phyloP scores from a whole-genome alignment of 2,329 filamentous ascomycete species.

The Penicillium sp. region DNA sequence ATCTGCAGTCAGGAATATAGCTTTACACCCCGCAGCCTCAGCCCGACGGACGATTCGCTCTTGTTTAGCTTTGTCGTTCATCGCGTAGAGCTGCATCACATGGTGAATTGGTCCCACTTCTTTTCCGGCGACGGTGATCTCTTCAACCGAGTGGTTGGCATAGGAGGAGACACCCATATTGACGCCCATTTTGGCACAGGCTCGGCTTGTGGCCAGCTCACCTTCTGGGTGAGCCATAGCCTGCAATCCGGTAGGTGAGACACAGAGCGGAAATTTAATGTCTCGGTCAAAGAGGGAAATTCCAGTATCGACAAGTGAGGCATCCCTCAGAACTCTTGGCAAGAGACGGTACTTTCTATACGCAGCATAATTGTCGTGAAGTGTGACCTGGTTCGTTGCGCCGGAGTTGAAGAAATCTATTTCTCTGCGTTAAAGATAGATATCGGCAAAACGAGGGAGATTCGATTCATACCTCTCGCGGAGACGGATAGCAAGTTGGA shows the following conservation, averaged over 20 bases:
- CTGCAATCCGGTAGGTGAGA: slow-evolving; percentile 57
- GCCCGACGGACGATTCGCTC: slow-evolving; percentile 31
- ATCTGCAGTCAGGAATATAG: slow-evolving; percentile 57
- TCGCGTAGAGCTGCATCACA: slow-evolving; percentile 29
- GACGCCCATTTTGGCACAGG: slow-evolving; percentile 44
- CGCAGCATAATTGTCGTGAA: slow-evolving; percentile 55
- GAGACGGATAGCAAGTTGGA: slow-evolving; percentile 11
- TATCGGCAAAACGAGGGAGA: not conserved
- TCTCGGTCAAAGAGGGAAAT: slow-evolving; percentile 45
- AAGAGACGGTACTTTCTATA: slow-evolving; percentile 52
- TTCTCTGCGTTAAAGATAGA: slow-evolving; percentile 1
- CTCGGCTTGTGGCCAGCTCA: slow-evolving; percentile 52
- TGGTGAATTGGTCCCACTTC: slow-evolving; percentile 22
- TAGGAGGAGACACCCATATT: slow-evolving; percentile 53
- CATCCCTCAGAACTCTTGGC: slow-evolving; percentile 47
- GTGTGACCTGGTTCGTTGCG: slow-evolving; percentile 37
- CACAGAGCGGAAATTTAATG: slow-evolving; percentile 52
- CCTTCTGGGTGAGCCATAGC: slow-evolving; percentile 54
- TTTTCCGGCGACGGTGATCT: slow-evolving; percentile 42
- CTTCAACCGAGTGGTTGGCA: slow-evolving; percentile 47
- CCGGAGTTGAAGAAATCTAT: slow-evolving; percentile 59
- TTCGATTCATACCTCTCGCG: slow-evolving; percentile 14
- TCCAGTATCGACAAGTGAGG: slow-evolving; percentile 44
- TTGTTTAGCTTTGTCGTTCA: slow-evolving; percentile 27
- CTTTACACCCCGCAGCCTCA: slow-evolving; percentile 44